Conservation (phyloP, 768 basidiomycete species). For the Serendipita indica region DNA sequence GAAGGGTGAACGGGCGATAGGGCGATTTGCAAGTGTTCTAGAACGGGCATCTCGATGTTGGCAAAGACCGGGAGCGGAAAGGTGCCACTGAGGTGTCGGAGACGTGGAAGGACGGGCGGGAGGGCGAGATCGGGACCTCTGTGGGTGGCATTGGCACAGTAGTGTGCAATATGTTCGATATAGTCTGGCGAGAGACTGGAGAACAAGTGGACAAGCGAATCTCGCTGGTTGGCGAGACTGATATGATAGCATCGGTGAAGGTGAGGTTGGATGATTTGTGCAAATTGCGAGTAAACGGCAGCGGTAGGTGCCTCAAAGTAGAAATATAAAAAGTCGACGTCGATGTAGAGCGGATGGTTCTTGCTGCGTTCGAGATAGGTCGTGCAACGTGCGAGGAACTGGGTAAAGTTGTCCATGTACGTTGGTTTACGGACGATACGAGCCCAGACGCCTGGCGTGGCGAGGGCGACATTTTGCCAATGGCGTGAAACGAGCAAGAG, state of each 20-base stretch:
- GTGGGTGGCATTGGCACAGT: slow-evolving; percentile 1
- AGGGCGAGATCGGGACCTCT: background rate
- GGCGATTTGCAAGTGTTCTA: background rate
- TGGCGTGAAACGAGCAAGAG: background rate
- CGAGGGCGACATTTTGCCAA: slow-evolving; percentile 3
- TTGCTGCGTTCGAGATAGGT: slow-evolving; percentile 1
- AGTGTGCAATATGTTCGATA: slow-evolving; percentile 8
- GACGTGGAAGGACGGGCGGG: background rate
- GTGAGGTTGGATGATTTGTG: slow-evolving; percentile 5
- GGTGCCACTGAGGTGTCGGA: slow-evolving; percentile 3
- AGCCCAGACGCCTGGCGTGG: background rate
- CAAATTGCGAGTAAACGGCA: slow-evolving; percentile 4
- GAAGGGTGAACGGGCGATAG: background rate
- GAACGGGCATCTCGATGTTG: slow-evolving; percentile 4
- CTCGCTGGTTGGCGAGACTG: slow-evolving; percentile 8
- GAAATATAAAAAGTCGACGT: slow-evolving; percentile 9
- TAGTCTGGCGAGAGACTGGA: background rate
- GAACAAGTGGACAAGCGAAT: background rate
- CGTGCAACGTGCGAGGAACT: background rate
- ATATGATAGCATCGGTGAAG: slow-evolving; percentile 6
- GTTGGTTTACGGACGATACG: slow-evolving; percentile 8
- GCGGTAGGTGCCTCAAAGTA: slow-evolving; percentile 4
- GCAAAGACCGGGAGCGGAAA: background rate
- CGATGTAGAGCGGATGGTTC: slow-evolving; percentile 9
- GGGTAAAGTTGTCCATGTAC: slow-evolving; percentile 9